phyloP scores from a whole-genome alignment of 2,329 filamentous ascomycete genomes.

The Aureobasidium sp. region DNA sequence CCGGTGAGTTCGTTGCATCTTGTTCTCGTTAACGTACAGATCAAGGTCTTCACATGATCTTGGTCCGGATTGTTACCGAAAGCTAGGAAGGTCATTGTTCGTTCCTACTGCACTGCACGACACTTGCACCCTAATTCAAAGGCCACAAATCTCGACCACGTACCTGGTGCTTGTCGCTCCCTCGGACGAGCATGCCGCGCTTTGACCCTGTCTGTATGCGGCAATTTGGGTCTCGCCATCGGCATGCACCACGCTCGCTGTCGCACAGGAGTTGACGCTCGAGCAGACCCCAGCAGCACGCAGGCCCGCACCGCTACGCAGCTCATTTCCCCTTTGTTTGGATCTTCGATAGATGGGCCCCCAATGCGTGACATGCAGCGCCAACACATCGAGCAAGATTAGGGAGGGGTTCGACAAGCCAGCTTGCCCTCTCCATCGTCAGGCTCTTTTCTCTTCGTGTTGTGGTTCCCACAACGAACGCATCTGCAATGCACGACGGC shows the following conservation, averaged over 20 bases:
- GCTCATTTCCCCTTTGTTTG: slow-evolving; percentile 5
- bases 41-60: slow-evolving; percentile 4
- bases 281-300: slow-evolving; percentile 9
- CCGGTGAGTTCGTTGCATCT: slow-evolving; percentile 1
- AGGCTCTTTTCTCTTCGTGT: slow-evolving; percentile 5
- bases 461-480: slow-evolving; percentile 8
- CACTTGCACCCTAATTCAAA: slow-evolving; percentile 2
- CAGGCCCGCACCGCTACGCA: slow-evolving; percentile 1
- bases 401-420: slow-evolving; percentile 3
- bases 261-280: slow-evolving; percentile 13
- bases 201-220: slow-evolving; percentile 2
- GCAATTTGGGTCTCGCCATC: slow-evolving; percentile 9
- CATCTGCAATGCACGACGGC: slow-evolving; percentile 17
- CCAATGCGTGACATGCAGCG: slow-evolving; percentile 14
- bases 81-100: neutral
- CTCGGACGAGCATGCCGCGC: slow-evolving; percentile 8
- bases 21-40: neutral
- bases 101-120: slow-evolving; percentile 12
- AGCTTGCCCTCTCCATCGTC: neutral
- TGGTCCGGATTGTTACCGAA: slow-evolving; percentile 15
- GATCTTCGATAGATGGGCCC: slow-evolving; percentile 8
- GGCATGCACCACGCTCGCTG: slow-evolving; percentile 15
- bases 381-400: slow-evolving; percentile 15
- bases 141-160: slow-evolving; percentile 8
- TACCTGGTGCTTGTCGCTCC: slow-evolving; percentile 14